Evolutionary conservation across 768 basidiomycete genomes (phyloP), one percentile per base, ranked within the genome.

Genomic region (Rhizopogon vinicolor): DNA sequence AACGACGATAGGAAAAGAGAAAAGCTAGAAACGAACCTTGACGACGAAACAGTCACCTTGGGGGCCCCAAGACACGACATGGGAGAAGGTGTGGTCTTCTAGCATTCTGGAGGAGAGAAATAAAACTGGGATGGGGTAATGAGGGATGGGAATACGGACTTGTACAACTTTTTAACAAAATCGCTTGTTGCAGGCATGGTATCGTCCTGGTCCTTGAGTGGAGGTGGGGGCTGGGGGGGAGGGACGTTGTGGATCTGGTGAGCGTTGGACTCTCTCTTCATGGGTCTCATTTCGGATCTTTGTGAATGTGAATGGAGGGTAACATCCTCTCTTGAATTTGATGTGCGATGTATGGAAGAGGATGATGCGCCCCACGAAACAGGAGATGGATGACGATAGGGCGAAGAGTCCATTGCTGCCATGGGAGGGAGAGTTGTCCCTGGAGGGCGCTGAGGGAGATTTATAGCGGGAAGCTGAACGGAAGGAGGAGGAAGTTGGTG

Each of bases 161-260:
- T 91, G 87, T 89, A 94, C 8, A 96, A 74, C 68, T 94, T 95
- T 76, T 94, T 94, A 61, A 95, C 93, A 68, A 96, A 96, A 72
- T 95, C 93, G 63, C 85, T 87, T 33, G 93, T 89, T n/a, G 87
- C 83, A 1, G 91, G 87, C 89, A 91, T 87, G 54, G 78, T 76
- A 64, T 91, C 90, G 56, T 91, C 90, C 9, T 56, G 49, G 39
- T 79, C 78, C 33, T 74, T 74, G 55, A 66, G 53, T 22, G 57
- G 51, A 19, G 50, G 46, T 16, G 55, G 67, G 5, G 54, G 58
- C 14, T 61, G 62, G 1, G 59, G 62, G 0, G 55, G 49, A 2
- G 62, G 61, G 3, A 63, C 65, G 43, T 64, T 60, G 42, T 64
- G 67, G 40, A 56, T 66, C 29, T 58, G 65, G 1, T 58, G 68